Percentiles rank a stretch among this genome's conserved stretches.
Evolutionary conservation across 176 grass and related monocot genomes (phyloP).

Genomic region (Musa troglodytarum): DNA sequence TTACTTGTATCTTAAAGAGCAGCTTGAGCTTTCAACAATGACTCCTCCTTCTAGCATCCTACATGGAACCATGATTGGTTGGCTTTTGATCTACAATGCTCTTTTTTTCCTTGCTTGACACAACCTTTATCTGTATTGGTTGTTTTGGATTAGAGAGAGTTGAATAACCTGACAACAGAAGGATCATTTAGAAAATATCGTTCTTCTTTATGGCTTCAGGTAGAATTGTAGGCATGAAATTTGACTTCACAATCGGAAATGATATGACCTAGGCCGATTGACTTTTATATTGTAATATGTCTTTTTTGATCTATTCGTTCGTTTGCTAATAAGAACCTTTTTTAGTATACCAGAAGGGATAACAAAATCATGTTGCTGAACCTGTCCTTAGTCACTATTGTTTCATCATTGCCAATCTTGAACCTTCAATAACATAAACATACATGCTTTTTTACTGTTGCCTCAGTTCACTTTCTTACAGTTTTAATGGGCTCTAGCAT

Average conservation of each 20-base stretch:
- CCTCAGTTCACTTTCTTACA: too few species aligned
- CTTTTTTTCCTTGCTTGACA: too few species aligned
- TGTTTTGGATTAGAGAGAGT: too few species aligned
- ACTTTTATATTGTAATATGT: neutral
- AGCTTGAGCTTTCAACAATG: constrained; percentile 39
- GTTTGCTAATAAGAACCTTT: neutral
- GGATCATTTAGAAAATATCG: neutral
- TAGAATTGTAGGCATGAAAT: neutral
- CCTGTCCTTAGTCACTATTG: neutral
- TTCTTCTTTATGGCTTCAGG: neutral
- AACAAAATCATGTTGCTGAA: neutral
- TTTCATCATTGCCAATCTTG: neutral
- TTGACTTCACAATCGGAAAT: neutral
- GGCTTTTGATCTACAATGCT: constrained; percentile 20
- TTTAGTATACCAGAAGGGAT: neutral
- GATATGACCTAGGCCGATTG: neutral
- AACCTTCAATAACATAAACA: neutral
- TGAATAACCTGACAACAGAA: neutral
- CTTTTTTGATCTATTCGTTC: neutral
- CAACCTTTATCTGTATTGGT: too few species aligned
- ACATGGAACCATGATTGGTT: constrained; percentile 96
- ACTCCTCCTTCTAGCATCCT: constrained; percentile 84
- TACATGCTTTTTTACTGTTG: neutral
- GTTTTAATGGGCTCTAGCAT: too few species aligned
- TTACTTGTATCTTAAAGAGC: constrained; percentile 90